Percentiles rank a stretch among this genome's conserved stretches.
These are phyloP conservation scores for Pseudogymnoascus sp. DNA, from an alignment of 2,329 filamentous ascomycete species.

Conservation along the genomic window DNA sequence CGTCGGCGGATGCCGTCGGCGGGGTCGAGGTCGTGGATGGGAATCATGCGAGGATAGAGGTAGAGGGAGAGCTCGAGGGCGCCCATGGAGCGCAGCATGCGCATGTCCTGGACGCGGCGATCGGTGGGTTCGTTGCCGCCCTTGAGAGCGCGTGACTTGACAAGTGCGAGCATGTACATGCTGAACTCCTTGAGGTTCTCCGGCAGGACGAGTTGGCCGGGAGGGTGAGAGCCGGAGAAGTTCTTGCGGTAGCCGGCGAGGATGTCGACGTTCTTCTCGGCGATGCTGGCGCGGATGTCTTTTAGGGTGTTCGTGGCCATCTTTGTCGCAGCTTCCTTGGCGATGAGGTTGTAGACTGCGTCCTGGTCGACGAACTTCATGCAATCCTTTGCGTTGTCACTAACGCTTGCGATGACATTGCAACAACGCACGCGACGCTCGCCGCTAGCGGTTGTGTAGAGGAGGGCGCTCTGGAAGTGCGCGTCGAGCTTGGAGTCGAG, in stretches of 20 bases:
- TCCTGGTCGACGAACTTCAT: constrained; percentile 97
- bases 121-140: constrained; percentile 86
- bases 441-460: constrained; percentile 88
- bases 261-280: constrained; percentile 89
- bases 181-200: constrained; percentile 94
- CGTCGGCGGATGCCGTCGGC: constrained; percentile 88
- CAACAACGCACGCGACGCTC: constrained; percentile 86
- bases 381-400: constrained; percentile 71
- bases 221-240: constrained; percentile 76
- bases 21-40: constrained; percentile 80
- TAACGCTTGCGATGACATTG: constrained; percentile 89
- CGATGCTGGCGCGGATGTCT: constrained; percentile 75
- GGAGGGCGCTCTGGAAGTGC: constrained; percentile 90
- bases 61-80: constrained; percentile 81
- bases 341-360: constrained; percentile 78
- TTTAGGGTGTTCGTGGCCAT: constrained; percentile 70
- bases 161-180: constrained; percentile 87
- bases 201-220: constrained; percentile 87
- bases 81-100: constrained; percentile 84
- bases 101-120: constrained; percentile 82
- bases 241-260: constrained; percentile 89
- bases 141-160: constrained; percentile 92
- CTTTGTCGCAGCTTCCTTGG: constrained; percentile 89
- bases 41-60: constrained; percentile 89
- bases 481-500: constrained; percentile 94